Conservation (phyloP, 116 monocot genomes). For the Phalaenopsis hybrid region DNA sequence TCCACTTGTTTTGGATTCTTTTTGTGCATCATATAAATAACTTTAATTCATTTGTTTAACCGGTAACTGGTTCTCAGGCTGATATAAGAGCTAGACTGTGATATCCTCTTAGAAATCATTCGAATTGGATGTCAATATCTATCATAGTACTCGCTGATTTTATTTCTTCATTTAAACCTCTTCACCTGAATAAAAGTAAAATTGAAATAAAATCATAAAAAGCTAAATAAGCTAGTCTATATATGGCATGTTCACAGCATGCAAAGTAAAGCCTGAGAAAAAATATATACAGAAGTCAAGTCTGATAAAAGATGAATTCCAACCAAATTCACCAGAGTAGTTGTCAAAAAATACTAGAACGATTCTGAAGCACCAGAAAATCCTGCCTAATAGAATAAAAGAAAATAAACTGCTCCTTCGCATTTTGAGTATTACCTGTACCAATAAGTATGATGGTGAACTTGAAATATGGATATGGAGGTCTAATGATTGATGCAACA, state of each 20-base stretch:
- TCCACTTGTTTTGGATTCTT: too few relatives aligned
- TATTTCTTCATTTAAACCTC: too few relatives aligned
- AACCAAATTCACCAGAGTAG: background rate
- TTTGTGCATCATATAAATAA: too few relatives aligned
- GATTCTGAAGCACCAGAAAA: background rate
- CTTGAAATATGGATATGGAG: slow-evolving; percentile 55
- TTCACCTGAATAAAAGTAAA: background rate
- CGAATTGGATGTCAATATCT: too few relatives aligned
- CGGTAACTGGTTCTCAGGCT: too few relatives aligned
- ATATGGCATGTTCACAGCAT: background rate
- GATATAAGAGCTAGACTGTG: too few relatives aligned
- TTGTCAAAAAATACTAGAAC: background rate
- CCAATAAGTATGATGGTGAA: slow-evolving; percentile 57
- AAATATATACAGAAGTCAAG: too few relatives aligned
- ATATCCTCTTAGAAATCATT: too few relatives aligned
- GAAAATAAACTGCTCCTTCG: background rate
- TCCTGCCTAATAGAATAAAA: background rate
- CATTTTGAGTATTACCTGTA: slow-evolving; percentile 24
- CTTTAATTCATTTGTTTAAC: too few relatives aligned
- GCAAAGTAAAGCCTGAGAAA: background rate
- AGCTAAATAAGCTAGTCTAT: background rate
- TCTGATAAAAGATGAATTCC: background rate
- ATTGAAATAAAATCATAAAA: background rate
- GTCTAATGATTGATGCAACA: slow-evolving; percentile 42
- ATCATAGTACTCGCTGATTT: too few relatives aligned